Conservation (phyloP, 805 yeast genomes). For the Sugiyamaella chiloensis region DNA sequence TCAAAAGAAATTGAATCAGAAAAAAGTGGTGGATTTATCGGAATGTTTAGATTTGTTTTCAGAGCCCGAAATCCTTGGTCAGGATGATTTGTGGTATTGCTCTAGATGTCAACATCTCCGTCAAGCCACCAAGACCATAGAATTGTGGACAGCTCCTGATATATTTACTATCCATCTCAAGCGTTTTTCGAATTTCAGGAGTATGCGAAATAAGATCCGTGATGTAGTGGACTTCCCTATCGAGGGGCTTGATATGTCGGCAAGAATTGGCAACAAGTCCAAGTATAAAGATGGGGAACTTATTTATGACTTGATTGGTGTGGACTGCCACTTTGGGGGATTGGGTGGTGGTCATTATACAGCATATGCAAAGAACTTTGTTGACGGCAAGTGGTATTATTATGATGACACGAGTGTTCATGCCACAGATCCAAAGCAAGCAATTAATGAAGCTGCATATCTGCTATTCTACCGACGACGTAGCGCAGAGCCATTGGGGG, state of each 20-base stretch:
- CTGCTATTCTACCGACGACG: conserved; percentile 73
- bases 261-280: conserved; percentile 43
- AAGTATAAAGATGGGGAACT: conserved; percentile 25
- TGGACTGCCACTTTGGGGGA: conserved; percentile 95
- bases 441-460: conserved; percentile 79
- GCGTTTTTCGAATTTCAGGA: conserved; percentile 78
- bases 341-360: conserved; percentile 98
- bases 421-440: conserved; percentile 50
- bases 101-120: conserved; percentile 85
- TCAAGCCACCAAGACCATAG: conserved; percentile 86
- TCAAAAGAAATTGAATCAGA: conserved; percentile 27
- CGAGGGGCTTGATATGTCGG: conserved; percentile 68
- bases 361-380: conserved; percentile 75
- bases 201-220: conserved; percentile 86
- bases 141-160: conserved; percentile 93
- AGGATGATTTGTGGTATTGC: conserved; percentile 92
- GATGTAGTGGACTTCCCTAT: conserved; percentile 85
- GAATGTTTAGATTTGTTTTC: conserved; percentile 77
- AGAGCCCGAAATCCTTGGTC: conserved; percentile 78
- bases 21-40: conserved; percentile 50
- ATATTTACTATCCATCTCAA: conserved; percentile 85
- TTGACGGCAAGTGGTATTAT: conserved; percentile 80
- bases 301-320: conserved; percentile 85
- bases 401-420: conserved; percentile 79
- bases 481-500: conserved; percentile 25